Percentiles rank a stretch among this genome's conserved stretches.
These are phyloP conservation scores for Wickerhamomyces chaumierensis DNA, from an alignment of 805 yeast species.

Conservation along the genomic window DNA sequence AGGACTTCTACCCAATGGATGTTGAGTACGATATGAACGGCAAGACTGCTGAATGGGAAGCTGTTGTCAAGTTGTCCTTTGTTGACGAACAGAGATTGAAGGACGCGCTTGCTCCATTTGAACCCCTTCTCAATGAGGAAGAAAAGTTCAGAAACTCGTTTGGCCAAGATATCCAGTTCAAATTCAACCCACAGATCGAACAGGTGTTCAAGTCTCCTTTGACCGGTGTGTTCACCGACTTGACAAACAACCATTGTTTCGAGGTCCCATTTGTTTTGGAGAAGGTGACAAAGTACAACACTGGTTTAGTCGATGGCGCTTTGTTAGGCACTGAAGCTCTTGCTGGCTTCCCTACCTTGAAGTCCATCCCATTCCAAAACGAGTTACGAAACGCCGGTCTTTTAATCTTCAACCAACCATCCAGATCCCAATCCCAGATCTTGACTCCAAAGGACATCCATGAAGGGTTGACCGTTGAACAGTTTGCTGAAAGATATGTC, in stretches of 20 bases:
- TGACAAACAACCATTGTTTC: conserved; percentile 69
- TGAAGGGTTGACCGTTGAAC: conserved; percentile 44
- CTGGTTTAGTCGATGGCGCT: conserved; percentile 59
- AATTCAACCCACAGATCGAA: conserved; percentile 67
- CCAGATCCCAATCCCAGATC: conserved; percentile 73
- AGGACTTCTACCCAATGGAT: conserved; percentile 81
- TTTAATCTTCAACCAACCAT: conserved; percentile 73
- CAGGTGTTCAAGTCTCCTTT: conserved; percentile 63
- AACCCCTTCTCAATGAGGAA: conserved; percentile 49
- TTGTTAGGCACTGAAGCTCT: conserved; percentile 55
- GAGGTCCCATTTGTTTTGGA: conserved; percentile 50
- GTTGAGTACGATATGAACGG: conserved; percentile 89
- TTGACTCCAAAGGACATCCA: conserved; percentile 47
- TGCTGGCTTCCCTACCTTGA: conserved; percentile 86
- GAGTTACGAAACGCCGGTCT: conserved; percentile 52
- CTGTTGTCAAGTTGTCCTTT: conserved; percentile 84
- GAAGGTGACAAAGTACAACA: conserved; percentile 27
- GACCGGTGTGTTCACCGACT: conserved; percentile 64
- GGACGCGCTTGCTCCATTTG: conserved; percentile 60
- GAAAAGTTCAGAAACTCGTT: conserved; percentile 66
- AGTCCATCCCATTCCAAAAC: conserved; percentile 50
- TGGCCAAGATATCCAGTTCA: conserved; percentile 60
- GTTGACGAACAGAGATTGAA: conserved; percentile 74
- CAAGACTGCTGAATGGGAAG: conserved; percentile 95
- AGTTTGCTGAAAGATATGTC: conserved; percentile 51